Evolutionary conservation across 768 basidiomycete genomes (phyloP), one percentile per base, ranked within the genome.

Genomic region (Ramaria sp.): DNA sequence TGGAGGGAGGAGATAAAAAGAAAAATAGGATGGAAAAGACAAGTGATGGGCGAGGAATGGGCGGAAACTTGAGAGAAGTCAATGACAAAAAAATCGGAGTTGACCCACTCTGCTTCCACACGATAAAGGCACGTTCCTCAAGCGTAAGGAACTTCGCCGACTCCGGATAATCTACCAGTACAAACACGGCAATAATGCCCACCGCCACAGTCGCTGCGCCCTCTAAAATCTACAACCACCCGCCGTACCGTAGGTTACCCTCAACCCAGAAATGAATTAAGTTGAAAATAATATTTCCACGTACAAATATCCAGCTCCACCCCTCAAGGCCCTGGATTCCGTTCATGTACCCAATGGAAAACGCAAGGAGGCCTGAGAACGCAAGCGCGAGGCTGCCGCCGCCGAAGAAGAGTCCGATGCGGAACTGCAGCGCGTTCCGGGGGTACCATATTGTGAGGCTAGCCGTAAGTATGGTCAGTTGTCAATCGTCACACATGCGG

Each of bases 401-500:
- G 12, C 79, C 78, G 60, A 81, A 81, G 71, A 86, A 84, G 7
- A 82, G 61, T 2, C 75, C 81, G 37, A 83, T 71, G 7, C 83
- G 77, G 57, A 73, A 71, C 59, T 82, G 82, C 27, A 80, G 67
- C 65, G 73, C 71, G 58, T 82, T 71, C 7, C 81, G 73, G 6
- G 81, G 80, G 58, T 87, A 87, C 82, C 83, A 85, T 20, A 82
- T 65, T 3, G 79, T 81, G 20, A 86, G 67, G 59, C 79, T 82
- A 22, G 2, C 3, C 32, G 8, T 24, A 25, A 12, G n/a, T 1
- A 41, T 15, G 25, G 24, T 24, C 84, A 84, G 10, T 85, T 65
- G 83, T 86, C 8, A 85, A 13, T 2, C 86, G 83, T n/a, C n/a
- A n/a, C n/a, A 3, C 82, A 81, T 66, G 88, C 86, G 0, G 82